phyloP scores from a whole-genome alignment of 768 basidiomycete genomes.

The Lentinula lateritia region DNA sequence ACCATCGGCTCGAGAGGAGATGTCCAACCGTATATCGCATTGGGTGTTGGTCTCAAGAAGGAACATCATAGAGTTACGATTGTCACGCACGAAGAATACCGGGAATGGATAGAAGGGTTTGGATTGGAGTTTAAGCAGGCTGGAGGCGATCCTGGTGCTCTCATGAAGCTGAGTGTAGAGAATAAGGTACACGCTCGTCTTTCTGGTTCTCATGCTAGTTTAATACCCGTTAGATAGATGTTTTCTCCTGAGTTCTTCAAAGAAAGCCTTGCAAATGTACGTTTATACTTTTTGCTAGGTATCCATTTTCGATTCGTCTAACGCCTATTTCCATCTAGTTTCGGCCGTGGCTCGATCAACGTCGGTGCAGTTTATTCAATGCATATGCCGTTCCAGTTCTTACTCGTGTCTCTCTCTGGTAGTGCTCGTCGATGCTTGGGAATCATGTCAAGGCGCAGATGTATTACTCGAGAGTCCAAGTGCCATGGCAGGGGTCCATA shows the following conservation, averaged over 20 bases:
- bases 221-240: constrained; percentile 35
- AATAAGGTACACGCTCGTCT: constrained; percentile 27
- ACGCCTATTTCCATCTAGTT: constrained; percentile 29
- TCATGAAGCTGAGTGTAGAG: constrained; percentile 59
- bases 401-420: not conserved
- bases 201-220: not conserved
- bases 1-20: constrained; percentile 66
- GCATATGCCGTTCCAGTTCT: not conserved
- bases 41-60: constrained; percentile 41
- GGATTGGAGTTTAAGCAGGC: constrained; percentile 55
- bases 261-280: constrained; percentile 48
- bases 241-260: constrained; percentile 71
- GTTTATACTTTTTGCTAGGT: constrained; percentile 10
- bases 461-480: constrained; percentile 63
- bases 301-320: not conserved
- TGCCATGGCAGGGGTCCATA: constrained; percentile 68
- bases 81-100: constrained; percentile 52
- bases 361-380: constrained; percentile 26
- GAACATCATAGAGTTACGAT: constrained; percentile 51
- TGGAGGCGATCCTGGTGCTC: constrained; percentile 62
- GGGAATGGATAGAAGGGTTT: constrained; percentile 51
- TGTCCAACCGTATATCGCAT: constrained; percentile 58
- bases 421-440: constrained; percentile 61
- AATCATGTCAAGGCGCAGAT: constrained; percentile 58
- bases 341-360: constrained; percentile 60